These are phyloP conservation scores for Dothistroma septosporum DNA, from an alignment of 2,329 filamentous ascomycete species.

Conservation along the genomic window DNA sequence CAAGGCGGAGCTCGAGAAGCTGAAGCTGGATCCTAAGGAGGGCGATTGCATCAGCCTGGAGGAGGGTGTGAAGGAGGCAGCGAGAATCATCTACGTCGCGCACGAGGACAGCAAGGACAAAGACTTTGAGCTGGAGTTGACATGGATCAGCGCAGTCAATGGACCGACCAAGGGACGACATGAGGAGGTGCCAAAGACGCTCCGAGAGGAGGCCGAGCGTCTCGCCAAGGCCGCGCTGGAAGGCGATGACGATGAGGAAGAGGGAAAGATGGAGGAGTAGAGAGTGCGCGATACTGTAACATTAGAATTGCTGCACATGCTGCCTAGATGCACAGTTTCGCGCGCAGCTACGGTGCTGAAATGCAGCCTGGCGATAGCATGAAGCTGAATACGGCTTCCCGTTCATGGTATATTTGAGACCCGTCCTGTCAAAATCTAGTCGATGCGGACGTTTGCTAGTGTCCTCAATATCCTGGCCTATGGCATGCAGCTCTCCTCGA, in stretches of 20 bases:
- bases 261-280: conserved; percentile 26
- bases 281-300: conserved; percentile 16
- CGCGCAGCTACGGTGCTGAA: conserved; percentile 12
- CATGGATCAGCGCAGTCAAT: conserved; percentile 81
- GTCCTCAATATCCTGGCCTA: background rate
- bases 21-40: conserved; percentile 63
- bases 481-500: background rate
- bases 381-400: background rate
- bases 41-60: conserved; percentile 71
- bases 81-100: conserved; percentile 92
- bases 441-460: background rate
- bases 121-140: conserved; percentile 99
- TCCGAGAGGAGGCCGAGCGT: conserved; percentile 87
- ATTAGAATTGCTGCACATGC: conserved; percentile 7
- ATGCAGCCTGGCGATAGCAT: background rate
- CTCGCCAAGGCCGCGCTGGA: conserved; percentile 88
- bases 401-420: conserved; percentile 2
- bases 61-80: conserved; percentile 92
- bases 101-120: conserved; percentile 99
- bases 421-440: conserved; percentile 2
- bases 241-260: conserved; percentile 67
- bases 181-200: conserved; percentile 84
- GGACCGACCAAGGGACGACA: conserved; percentile 91
- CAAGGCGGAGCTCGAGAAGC: conserved; percentile 97
- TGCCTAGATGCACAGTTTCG: conserved; percentile 15